Conservation (phyloP, 2,329 filamentous ascomycete species). For the Fusarium sp. region DNA sequence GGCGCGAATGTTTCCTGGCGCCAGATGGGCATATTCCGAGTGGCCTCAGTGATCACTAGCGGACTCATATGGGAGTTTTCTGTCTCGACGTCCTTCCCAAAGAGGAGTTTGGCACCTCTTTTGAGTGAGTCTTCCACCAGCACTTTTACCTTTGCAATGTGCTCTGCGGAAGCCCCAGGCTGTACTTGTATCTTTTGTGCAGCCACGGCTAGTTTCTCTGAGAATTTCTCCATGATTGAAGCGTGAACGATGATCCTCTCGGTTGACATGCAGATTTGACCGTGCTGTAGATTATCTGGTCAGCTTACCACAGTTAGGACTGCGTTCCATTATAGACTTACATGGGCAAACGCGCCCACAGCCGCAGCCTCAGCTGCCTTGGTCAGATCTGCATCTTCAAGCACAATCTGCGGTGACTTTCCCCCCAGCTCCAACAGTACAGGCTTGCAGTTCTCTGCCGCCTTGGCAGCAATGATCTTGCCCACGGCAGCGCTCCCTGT, state of each 20-base stretch:
- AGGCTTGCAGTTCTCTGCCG: not conserved
- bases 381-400: not conserved
- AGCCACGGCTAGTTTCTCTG: not conserved
- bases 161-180: not conserved
- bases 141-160: not conserved
- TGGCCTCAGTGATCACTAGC: not conserved
- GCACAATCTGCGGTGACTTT: not conserved
- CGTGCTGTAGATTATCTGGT: not conserved
- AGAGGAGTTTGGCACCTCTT: not conserved
- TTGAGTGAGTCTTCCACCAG: not conserved
- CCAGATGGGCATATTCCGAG: not conserved
- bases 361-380: not conserved
- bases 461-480: not conserved
- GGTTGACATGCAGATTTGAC: not conserved
- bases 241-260: not conserved
- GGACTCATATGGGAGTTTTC: not conserved
- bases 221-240: not conserved
- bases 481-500: not conserved
- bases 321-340: not conserved
- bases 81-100: not conserved
- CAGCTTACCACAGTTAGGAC: not conserved
- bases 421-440: not conserved
- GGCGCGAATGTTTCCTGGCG: not conserved
- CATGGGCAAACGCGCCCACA: not conserved
- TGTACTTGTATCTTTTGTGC: not conserved